A percentile compares a stretch with the other conserved stretches of the same genome.
Conservation (phyloP, 371 early-diverging fungal species). For the Mortierella sp. region DNA sequence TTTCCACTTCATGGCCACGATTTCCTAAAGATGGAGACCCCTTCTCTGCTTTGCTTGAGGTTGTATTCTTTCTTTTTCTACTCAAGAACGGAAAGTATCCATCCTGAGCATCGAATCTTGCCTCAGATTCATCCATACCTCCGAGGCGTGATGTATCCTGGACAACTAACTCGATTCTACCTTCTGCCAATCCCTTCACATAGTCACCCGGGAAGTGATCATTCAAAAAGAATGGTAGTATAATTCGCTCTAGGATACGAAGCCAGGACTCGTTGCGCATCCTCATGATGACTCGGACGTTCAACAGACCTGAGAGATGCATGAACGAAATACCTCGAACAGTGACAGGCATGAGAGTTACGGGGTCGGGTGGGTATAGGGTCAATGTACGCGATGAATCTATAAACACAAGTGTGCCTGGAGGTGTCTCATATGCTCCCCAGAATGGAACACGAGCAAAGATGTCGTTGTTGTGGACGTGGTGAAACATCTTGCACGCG, state of each 20-base stretch:
- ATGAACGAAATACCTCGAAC: constrained; percentile 69
- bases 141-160: constrained; percentile 56
- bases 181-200: constrained; percentile 63
- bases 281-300: constrained; percentile 64
- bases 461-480: constrained; percentile 71
- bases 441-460: constrained; percentile 66
- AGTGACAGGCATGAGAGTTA: constrained; percentile 67
- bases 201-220: constrained; percentile 74
- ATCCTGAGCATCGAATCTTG: constrained; percentile 22
- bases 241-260: constrained; percentile 64
- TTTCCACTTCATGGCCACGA: constrained; percentile 7
- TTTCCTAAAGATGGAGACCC: background rate
- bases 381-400: constrained; percentile 66
- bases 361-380: constrained; percentile 70
- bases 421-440: constrained; percentile 62
- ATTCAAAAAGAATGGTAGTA: constrained; percentile 70
- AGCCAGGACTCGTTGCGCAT: constrained; percentile 63
- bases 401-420: constrained; percentile 71
- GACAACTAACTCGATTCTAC: constrained; percentile 62
- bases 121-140: constrained; percentile 52
- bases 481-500: constrained; percentile 69
- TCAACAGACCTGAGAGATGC: constrained; percentile 69
- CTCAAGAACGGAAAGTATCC: constrained; percentile 34
- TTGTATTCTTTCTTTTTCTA: background rate
- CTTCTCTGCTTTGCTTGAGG: background rate